Conservation (phyloP, 768 basidiomycete species). For the Trichaptum fuscoviolaceum region DNA sequence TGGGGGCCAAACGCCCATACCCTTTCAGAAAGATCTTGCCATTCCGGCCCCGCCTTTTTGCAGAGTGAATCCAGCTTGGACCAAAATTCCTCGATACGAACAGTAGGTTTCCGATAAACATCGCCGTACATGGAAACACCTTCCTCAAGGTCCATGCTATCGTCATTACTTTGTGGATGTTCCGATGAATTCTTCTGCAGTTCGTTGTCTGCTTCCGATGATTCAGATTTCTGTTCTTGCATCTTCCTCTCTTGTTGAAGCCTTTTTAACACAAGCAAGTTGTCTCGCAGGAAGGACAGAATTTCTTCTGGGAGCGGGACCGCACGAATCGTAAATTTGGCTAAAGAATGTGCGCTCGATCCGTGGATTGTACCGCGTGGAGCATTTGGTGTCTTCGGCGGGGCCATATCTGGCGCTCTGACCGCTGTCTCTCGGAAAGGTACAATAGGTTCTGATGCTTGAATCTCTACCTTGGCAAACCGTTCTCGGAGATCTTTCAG, state of each 20-base stretch:
- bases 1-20: slow-evolving; percentile 95
- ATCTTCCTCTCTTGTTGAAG: slow-evolving; percentile 48
- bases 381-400: slow-evolving; percentile 66
- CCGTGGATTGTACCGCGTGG: slow-evolving; percentile 76
- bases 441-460: slow-evolving; percentile 92
- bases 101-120: slow-evolving; percentile 53
- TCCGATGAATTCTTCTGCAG: slow-evolving; percentile 8
- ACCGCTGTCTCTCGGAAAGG: slow-evolving; percentile 96
- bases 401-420: slow-evolving; percentile 83
- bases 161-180: slow-evolving; percentile 4
- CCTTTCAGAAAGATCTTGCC: slow-evolving; percentile 62
- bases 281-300: slow-evolving; percentile 72
- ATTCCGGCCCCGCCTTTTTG: slow-evolving; percentile 66
- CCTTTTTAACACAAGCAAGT: slow-evolving; percentile 56
- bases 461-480: slow-evolving; percentile 90
- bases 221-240: slow-evolving; percentile 16
- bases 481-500: slow-evolving; percentile 93
- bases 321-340: slow-evolving; percentile 82
- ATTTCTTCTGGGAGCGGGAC: slow-evolving; percentile 69
- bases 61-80: slow-evolving; percentile 56
- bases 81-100: slow-evolving; percentile 82
- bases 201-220: slow-evolving; percentile 26
- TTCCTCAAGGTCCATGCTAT: slow-evolving; percentile 33
- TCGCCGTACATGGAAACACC: slow-evolving; percentile 51
- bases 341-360: slow-evolving; percentile 58